Percentiles rank a stretch among this genome's conserved stretches.
Evolutionary conservation across 2,329 filamentous ascomycete species (phyloP).

Genomic region (Paraphaeosphaeria sporulosa): DNA sequence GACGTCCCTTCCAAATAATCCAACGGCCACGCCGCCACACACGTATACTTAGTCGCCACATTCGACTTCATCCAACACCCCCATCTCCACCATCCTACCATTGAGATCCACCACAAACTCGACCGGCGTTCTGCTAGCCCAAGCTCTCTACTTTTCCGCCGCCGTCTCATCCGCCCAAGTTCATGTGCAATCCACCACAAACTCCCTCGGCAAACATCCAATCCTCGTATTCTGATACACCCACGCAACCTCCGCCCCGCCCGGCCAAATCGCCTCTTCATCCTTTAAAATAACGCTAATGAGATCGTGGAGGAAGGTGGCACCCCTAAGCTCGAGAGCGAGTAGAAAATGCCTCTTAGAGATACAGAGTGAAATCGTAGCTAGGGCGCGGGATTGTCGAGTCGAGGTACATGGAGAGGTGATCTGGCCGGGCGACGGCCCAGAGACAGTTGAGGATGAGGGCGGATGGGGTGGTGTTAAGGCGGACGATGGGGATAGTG

Average conservation of each 20-base stretch:
- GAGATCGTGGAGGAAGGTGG: neutral
- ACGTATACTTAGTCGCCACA: neutral
- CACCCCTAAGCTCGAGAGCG: neutral
- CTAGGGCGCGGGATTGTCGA: neutral
- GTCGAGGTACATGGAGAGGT: constrained; percentile 6
- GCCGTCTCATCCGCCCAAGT: constrained; percentile 1
- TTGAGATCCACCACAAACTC: constrained; percentile 1
- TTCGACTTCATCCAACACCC: neutral
- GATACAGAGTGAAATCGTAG: neutral
- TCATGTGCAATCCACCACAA: constrained; percentile 5
- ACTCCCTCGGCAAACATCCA: neutral
- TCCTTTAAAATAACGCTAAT: neutral
- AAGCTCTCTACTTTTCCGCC: neutral
- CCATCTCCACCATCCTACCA: neutral
- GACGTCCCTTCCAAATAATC: neutral
- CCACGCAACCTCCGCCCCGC: neutral
- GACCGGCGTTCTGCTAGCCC: neutral
- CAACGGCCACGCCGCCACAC: neutral
- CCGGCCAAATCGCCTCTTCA: neutral
- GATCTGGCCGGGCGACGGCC: neutral
- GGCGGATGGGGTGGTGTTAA: neutral
- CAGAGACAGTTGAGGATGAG: constrained; percentile 7
- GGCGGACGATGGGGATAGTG: neutral
- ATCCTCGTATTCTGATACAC: neutral
- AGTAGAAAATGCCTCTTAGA: neutral